Evolutionary conservation across 352 stramenopile genomes (phyloP).

Genomic region (Globisporangium splendens): DNA sequence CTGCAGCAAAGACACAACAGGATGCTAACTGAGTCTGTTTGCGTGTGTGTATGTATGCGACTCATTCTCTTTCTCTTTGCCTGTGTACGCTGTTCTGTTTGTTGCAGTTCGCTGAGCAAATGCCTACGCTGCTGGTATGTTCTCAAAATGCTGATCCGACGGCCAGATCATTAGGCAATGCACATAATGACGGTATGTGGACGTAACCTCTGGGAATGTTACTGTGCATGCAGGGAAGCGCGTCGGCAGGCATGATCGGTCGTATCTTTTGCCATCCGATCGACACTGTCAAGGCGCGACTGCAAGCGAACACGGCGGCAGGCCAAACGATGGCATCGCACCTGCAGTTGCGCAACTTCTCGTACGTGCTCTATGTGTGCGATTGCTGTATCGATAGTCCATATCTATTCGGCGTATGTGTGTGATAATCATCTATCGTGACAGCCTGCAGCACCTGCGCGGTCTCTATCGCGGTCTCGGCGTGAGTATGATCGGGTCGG

Average conservation of each 20-base stretch:
- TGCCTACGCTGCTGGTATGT: slow-evolving; percentile 58
- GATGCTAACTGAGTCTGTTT: not conserved
- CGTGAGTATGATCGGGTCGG: slow-evolving; percentile 92
- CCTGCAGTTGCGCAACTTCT: slow-evolving; percentile 43
- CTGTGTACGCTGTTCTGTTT: slow-evolving; percentile 1
- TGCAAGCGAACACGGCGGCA: slow-evolving; percentile 49
- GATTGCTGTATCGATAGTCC: too few species aligned
- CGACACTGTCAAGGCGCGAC: slow-evolving; percentile 88
- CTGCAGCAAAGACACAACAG: not conserved
- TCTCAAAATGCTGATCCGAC: too few species aligned
- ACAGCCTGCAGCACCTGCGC: slow-evolving; percentile 45
- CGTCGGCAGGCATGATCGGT: slow-evolving; percentile 76
- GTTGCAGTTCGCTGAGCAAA: slow-evolving; percentile 32
- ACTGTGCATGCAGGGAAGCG: slow-evolving; percentile 52
- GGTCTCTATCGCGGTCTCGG: slow-evolving; percentile 95
- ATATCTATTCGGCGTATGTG: too few species aligned
- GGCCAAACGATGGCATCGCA: slow-evolving; percentile 40
- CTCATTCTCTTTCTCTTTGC: not conserved
- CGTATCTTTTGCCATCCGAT: slow-evolving; percentile 90
- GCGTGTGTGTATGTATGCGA: not conserved
- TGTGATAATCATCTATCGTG: too few species aligned
- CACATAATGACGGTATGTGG: not conserved
- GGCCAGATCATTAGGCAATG: not conserved
- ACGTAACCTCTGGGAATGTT: not conserved
- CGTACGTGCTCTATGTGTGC: slow-evolving; percentile 15